These are phyloP conservation scores for Candida sojae DNA, from an alignment of 1,139 yeast species.

Conservation along the genomic window DNA sequence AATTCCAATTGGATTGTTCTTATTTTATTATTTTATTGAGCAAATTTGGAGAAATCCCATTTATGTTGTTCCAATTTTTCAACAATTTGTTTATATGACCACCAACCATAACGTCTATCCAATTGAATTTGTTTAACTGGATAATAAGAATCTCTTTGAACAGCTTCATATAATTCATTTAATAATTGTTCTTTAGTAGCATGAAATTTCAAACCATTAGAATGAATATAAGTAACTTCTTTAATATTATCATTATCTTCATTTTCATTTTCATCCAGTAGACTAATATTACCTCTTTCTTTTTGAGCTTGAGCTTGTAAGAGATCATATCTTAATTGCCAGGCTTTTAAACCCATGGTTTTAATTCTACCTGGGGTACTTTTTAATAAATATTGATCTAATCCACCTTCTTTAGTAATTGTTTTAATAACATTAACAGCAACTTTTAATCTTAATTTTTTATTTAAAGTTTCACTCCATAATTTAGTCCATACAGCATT, in stretches of 20 bases:
- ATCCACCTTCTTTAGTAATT: slow-evolving; percentile 89
- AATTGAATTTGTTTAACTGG: slow-evolving; percentile 27
- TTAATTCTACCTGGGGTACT: slow-evolving; percentile 87
- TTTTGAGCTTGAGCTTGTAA: slow-evolving; percentile 37
- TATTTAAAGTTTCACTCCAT: slow-evolving; percentile 81
- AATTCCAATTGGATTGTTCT: background rate
- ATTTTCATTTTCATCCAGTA: slow-evolving; percentile 19
- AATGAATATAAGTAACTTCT: slow-evolving; percentile 54
- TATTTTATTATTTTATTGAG: slow-evolving; percentile 13
- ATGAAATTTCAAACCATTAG: slow-evolving; percentile 48
- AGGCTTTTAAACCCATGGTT: slow-evolving; percentile 89
- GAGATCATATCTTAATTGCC: slow-evolving; percentile 82
- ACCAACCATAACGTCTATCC: slow-evolving; percentile 31
- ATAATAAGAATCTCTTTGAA: slow-evolving; percentile 48
- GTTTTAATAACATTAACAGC: slow-evolving; percentile 86
- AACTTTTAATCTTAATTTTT: slow-evolving; percentile 55
- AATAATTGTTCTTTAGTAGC: slow-evolving; percentile 69
- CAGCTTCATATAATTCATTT: slow-evolving; percentile 52
- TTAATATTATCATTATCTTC: slow-evolving; percentile 25
- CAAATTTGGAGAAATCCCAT: slow-evolving; percentile 33
- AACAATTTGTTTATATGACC: slow-evolving; percentile 45
- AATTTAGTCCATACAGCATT: slow-evolving; percentile 73
- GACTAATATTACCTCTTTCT: slow-evolving; percentile 14
- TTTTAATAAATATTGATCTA: slow-evolving; percentile 83
- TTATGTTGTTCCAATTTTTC: slow-evolving; percentile 34